Base-by-base conservation (phyloP, 2,329 filamentous ascomycete species). In the Cadophora sp. region DNA sequence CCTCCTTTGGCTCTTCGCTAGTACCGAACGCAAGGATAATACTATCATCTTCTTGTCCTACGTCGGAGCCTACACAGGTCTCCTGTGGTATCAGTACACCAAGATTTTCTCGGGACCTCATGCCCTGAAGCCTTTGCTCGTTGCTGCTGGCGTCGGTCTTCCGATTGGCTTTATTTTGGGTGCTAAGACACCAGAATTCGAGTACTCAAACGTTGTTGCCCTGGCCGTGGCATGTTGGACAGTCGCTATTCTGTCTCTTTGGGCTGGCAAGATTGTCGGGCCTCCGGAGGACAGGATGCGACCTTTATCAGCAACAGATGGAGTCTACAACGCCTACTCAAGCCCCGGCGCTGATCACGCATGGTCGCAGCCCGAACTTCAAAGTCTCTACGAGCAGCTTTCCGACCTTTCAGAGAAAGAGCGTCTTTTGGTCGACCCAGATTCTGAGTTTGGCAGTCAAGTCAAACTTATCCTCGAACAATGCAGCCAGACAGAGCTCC, bases 101-200 rank as follows among this genome's bases (percentile, higher is more conserved):
- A 83, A 82, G 72, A 84, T 85, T 30, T 85, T 85, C 71, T 80
- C 81, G 3, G 84, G 83, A 0, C 80, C 83, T 0, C 79, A 82
- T 65, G 83, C 82, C 0, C 75, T 85, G 62, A 83, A 81, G 70
- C 82, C 83, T 13, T 77, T 86, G 8, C 70, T 84, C 9, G 72
- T 78, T 24, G 83, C 82, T n/a, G 78, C 81, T 4, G 64, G 78
- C 24, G 64, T 84, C 33, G 84, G 83, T 16, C 74, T 86, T 7
- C 73, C 81, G 1, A 62, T 83, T 4, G 84, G 84, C 13, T 80
- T 82, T 45, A 75, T 81, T 3, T 75, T 86, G 9, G 80, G 79
- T 27, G 66, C 77, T 47, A 68, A 77, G 14, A 64, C 77, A 9
- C 78, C 79, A 1, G 27, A 76, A 0, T 85, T 82, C 67, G 56